Evolutionary conservation across 495 filamentous ascomycete genomes (phyloP).

Genomic region (Neurospora sp.): DNA sequence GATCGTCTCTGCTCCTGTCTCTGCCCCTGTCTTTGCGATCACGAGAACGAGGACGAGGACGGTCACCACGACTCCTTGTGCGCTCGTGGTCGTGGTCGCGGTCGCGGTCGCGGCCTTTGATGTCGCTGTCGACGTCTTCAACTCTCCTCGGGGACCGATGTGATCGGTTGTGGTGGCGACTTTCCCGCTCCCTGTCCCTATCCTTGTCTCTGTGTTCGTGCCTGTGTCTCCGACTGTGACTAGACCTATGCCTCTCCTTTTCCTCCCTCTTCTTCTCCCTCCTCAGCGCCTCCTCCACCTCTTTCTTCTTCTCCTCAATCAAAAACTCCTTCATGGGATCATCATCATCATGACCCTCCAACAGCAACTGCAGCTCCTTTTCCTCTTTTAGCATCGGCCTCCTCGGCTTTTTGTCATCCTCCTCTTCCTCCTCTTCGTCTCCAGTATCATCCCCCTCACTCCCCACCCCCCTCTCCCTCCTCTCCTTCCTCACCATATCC

Average conservation of each 20-base stretch:
- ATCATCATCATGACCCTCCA: slow-evolving; percentile 79
- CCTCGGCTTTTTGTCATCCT: slow-evolving; percentile 27
- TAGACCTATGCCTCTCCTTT: slow-evolving; percentile 4
- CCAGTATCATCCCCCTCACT: slow-evolving; percentile 24
- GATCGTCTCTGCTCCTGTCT: neutral
- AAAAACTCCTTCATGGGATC: slow-evolving; percentile 95
- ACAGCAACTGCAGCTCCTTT: slow-evolving; percentile 62
- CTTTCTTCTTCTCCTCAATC: slow-evolving; percentile 79
- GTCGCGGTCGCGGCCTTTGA: neutral
- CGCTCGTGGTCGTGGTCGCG: neutral
- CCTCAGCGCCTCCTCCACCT: slow-evolving; percentile 61
- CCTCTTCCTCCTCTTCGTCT: slow-evolving; percentile 25
- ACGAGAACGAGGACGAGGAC: neutral
- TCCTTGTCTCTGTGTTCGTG: slow-evolving; percentile 18
- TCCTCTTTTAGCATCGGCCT: slow-evolving; percentile 49
- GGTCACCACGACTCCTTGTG: neutral
- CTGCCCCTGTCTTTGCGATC: neutral
- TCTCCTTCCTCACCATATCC: slow-evolving; percentile 31
- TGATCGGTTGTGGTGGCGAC: slow-evolving; percentile 16
- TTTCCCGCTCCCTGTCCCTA: slow-evolving; percentile 4
- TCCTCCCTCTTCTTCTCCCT: slow-evolving; percentile 35
- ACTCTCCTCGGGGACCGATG: slow-evolving; percentile 15
- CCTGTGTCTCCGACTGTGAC: slow-evolving; percentile 32
- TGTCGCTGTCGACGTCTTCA: slow-evolving; percentile 3
- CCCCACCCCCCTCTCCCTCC: slow-evolving; percentile 27